These are phyloP conservation scores for Pleurotus djamor DNA, from an alignment of 768 basidiomycete species.

Conservation along the genomic window DNA sequence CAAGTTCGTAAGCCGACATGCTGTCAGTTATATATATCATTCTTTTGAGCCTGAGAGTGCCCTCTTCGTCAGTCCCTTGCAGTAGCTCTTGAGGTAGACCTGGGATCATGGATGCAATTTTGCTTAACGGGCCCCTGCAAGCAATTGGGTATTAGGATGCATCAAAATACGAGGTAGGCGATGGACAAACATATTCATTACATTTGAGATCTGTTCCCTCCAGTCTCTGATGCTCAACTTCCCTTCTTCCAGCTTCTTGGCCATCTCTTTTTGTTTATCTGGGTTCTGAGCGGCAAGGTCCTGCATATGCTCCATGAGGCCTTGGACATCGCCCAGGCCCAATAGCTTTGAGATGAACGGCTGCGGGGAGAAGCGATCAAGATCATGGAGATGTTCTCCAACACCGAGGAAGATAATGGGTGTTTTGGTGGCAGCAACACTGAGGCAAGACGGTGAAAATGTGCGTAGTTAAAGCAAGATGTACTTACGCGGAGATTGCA, in stretches of 20 bases:
- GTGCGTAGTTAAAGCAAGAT: background rate
- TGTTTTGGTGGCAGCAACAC: constrained; percentile 97
- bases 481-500: constrained; percentile 93
- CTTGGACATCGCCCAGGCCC: constrained; percentile 95
- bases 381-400: constrained; percentile 96
- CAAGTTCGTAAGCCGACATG: constrained; percentile 91
- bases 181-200: constrained; percentile 91
- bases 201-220: constrained; percentile 95
- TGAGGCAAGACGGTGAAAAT: constrained; percentile 25
- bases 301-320: constrained; percentile 98
- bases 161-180: constrained; percentile 5
- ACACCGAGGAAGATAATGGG: constrained; percentile 99
- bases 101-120: constrained; percentile 99
- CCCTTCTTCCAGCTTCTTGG: constrained; percentile 95
- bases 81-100: constrained; percentile 91
- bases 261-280: constrained; percentile 97
- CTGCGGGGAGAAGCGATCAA: constrained; percentile 93
- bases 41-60: constrained; percentile 86
- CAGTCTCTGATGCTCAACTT: constrained; percentile 97
- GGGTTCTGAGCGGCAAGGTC: constrained; percentile 92
- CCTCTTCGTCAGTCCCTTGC: constrained; percentile 93
- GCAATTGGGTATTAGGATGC: constrained; percentile 7
- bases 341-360: constrained; percentile 97
- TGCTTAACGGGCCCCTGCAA: constrained; percentile 93
- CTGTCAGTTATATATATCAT: constrained; percentile 99